Conservation (phyloP, 2,329 filamentous ascomycete species). For the Diaporthe ampelina region DNA sequence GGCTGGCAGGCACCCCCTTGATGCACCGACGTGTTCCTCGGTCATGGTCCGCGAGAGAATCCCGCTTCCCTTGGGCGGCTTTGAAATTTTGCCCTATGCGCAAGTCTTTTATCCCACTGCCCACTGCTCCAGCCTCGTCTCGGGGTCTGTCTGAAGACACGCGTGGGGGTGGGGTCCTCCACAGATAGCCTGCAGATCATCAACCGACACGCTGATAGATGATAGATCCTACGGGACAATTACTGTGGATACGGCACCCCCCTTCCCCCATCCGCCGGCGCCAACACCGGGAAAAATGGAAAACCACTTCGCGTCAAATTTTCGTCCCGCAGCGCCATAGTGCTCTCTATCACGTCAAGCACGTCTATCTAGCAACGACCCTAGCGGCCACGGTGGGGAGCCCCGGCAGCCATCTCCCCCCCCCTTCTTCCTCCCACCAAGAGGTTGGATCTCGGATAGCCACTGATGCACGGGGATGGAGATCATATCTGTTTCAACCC, state of each 20-base stretch:
- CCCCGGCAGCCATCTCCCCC: neutral
- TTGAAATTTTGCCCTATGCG: neutral
- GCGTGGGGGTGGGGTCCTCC: constrained; percentile 22
- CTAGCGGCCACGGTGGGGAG: constrained; percentile 3
- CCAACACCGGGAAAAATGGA: constrained; percentile 21
- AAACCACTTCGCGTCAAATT: constrained; percentile 26
- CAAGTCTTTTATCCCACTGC: neutral
- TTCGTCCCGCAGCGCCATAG: constrained; percentile 22
- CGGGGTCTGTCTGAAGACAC: constrained; percentile 26
- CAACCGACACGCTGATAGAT: constrained; percentile 2
- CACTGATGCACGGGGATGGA: constrained; percentile 21
- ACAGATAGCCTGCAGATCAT: constrained; percentile 4
- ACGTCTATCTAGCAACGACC: neutral
- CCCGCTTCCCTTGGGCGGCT: neutral
- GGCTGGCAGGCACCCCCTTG: constrained; percentile 9
- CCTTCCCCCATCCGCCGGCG: neutral
- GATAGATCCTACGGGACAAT: constrained; percentile 28
- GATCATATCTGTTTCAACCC: constrained; percentile 17
- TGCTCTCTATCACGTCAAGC: neutral
- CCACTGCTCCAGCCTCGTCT: neutral
- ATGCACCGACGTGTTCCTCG: neutral
- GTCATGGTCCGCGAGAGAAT: constrained; percentile 21
- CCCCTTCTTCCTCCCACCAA: neutral
- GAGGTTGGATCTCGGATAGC: constrained; percentile 16
- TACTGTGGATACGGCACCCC: constrained; percentile 2